Conservation (phyloP, 1,139 yeast species). For the Wickerhamomyces sp. region DNA sequence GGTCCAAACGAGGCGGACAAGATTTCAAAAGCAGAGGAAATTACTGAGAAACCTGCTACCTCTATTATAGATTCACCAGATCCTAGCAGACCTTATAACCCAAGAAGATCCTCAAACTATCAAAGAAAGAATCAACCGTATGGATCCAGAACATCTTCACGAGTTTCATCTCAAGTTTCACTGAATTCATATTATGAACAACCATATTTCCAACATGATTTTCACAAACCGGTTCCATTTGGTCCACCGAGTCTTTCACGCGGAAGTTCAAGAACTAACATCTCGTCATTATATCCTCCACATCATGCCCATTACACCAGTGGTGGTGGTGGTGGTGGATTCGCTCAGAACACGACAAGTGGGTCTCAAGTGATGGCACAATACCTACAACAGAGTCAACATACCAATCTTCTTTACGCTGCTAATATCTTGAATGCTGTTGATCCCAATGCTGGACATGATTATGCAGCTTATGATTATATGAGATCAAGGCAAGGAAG, state of each 20-base stretch:
- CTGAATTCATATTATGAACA: constrained; percentile 12
- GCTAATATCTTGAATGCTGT: constrained; percentile 43
- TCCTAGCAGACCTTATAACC: neutral
- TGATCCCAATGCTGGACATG: constrained; percentile 21
- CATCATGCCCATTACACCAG: constrained; percentile 6
- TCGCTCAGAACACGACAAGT: constrained; percentile 35
- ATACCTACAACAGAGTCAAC: constrained; percentile 66
- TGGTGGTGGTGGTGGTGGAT: neutral
- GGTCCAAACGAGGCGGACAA: neutral
- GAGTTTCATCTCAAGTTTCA: constrained; percentile 17
- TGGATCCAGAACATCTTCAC: constrained; percentile 7
- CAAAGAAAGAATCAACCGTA: neutral
- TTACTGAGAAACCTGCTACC: neutral
- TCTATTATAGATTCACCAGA: neutral
- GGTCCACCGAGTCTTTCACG: constrained; percentile 9
- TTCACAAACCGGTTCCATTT: constrained; percentile 9
- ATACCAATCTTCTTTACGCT: constrained; percentile 53
- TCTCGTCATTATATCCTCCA: constrained; percentile 3
- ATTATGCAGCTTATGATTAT: constrained; percentile 7
- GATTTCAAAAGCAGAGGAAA: neutral
- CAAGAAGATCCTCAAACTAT: constrained; percentile 1
- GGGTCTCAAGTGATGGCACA: constrained; percentile 79
- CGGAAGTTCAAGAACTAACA: constrained; percentile 3
- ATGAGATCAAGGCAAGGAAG: neutral
- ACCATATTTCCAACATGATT: constrained; percentile 8